phyloP scores from a whole-genome alignment of 2,329 filamentous ascomycete genomes.

The Aureobasidium sp. region DNA sequence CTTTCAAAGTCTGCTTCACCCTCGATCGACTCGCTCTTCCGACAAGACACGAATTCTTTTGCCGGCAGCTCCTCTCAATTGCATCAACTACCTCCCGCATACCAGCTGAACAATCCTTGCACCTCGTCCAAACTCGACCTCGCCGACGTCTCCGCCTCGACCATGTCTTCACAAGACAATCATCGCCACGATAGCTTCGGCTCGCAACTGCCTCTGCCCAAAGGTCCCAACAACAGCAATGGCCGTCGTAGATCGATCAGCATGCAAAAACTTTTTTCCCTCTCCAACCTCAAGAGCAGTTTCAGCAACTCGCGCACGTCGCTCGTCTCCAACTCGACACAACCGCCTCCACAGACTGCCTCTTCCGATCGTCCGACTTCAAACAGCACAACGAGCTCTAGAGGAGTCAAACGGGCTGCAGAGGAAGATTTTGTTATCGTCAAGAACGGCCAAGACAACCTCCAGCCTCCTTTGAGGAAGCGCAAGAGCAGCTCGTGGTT shows the following conservation, averaged over 20 bases:
- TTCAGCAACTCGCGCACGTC: slow-evolving; percentile 32
- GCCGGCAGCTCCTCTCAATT: slow-evolving; percentile 9
- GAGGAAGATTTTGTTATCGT: slow-evolving; percentile 15
- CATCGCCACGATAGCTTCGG: slow-evolving; percentile 22
- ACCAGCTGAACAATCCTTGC: neutral
- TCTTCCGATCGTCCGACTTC: slow-evolving; percentile 9
- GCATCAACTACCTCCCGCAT: slow-evolving; percentile 6
- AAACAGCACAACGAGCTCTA: slow-evolving; percentile 12
- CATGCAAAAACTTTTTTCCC: slow-evolving; percentile 28
- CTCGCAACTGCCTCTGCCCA: slow-evolving; percentile 18
- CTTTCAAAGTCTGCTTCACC: slow-evolving; percentile 4
- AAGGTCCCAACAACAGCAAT: slow-evolving; percentile 11
- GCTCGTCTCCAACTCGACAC: slow-evolving; percentile 21
- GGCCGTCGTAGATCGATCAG: slow-evolving; percentile 20
- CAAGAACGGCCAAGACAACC: slow-evolving; percentile 16
- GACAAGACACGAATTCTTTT: slow-evolving; percentile 6
- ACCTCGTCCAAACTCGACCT: slow-evolving; percentile 17
- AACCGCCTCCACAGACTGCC: slow-evolving; percentile 15
- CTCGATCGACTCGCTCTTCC: neutral
- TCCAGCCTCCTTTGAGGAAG: slow-evolving; percentile 21
- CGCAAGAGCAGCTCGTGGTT: slow-evolving; percentile 31
- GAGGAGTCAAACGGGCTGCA: slow-evolving; percentile 14
- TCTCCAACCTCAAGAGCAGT: slow-evolving; percentile 29
- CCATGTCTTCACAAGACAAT: slow-evolving; percentile 4
- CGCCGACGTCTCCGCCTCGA: neutral